These are phyloP conservation scores for Citrullus amarus DNA, from an alignment of 306 rosid species.

Conservation along the genomic window DNA sequence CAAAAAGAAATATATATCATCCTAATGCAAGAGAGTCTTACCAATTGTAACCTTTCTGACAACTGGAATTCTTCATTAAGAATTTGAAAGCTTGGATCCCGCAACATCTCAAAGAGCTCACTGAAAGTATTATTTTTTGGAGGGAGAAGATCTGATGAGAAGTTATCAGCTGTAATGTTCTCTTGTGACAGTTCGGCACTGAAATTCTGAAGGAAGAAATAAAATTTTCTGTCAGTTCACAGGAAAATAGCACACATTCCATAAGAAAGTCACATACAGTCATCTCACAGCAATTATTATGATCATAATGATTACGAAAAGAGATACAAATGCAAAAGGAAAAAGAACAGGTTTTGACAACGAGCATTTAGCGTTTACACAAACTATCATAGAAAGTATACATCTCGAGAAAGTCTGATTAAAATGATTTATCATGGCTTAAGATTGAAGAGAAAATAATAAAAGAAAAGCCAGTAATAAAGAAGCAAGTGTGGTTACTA, in stretches of 20 bases:
- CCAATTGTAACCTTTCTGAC: constrained; percentile 47
- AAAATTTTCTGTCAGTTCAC: neutral
- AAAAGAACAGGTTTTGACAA: neutral
- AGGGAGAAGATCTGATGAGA: constrained; percentile 36
- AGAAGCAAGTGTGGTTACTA: constrained; percentile 14
- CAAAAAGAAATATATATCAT: neutral
- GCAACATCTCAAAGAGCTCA: constrained; percentile 46
- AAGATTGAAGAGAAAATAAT: neutral
- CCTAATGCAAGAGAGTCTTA: constrained; percentile 16
- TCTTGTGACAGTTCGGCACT: constrained; percentile 27
- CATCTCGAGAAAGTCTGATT: neutral
- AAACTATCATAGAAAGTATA: neutral
- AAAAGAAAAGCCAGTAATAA: neutral
- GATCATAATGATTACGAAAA: neutral
- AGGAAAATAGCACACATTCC: neutral
- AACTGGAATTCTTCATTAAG: constrained; percentile 60
- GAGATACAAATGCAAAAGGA: neutral
- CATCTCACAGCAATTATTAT: neutral
- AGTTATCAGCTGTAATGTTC: constrained; percentile 20
- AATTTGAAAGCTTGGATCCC: constrained; percentile 48
- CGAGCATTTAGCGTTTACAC: neutral
- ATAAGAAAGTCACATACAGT: neutral
- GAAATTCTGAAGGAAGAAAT: constrained; percentile 34
- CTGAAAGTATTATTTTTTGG: constrained; percentile 21
- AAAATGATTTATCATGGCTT: neutral